Evolutionary conservation across 202 grass and related monocot species (phyloP), one percentile per base, ranked within the genome.

Genomic region (Carex arenaria): DNA sequence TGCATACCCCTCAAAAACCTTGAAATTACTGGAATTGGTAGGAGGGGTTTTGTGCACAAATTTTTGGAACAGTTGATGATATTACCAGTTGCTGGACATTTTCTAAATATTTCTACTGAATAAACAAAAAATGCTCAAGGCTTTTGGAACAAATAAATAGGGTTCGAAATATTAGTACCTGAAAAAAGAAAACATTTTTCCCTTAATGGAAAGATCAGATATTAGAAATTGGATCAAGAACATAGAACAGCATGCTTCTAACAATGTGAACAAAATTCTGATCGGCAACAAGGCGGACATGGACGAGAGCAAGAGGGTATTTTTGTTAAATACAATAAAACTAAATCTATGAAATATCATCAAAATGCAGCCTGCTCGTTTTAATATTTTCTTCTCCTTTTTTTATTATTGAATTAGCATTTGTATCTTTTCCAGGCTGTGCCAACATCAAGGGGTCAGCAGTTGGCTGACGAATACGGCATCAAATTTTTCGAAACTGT

Each of bases 181-280:
- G 38, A n/a, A 45, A 74, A 71, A 80, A 80, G 30, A 85, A 56
- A 22, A 78, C 7, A 32, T 11, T 69, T n/a, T 78, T 77, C 59
- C 78, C 81, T 90, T 88, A 92, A 86, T 79, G 69, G 85, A 85
- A 55, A 43, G 71, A 72, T 36, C 83, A 97, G 94, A 97, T 79
- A 97, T 97, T 65, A 93, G 91, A 88, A 97, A 97, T 87, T 97
- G 94, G 94, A 92, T 97, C 45, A 83, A 85, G 69, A 97, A 97
- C 84, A 97, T 97, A 85, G 91, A 97, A 88, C 91, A 97, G 38
- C 94, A 97, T 86, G 94, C 91, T 28, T 97, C 94, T 66, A 89
- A 97, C 78, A 97, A 94, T 42, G 94, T 97, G 40, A 97, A 97
- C 86, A 97, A 97, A 85, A 91, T 97, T 84, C 83, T 97, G 80